Conservation (phyloP, 208 protist species). For the Herpetomonas samuelpessoai region DNA sequence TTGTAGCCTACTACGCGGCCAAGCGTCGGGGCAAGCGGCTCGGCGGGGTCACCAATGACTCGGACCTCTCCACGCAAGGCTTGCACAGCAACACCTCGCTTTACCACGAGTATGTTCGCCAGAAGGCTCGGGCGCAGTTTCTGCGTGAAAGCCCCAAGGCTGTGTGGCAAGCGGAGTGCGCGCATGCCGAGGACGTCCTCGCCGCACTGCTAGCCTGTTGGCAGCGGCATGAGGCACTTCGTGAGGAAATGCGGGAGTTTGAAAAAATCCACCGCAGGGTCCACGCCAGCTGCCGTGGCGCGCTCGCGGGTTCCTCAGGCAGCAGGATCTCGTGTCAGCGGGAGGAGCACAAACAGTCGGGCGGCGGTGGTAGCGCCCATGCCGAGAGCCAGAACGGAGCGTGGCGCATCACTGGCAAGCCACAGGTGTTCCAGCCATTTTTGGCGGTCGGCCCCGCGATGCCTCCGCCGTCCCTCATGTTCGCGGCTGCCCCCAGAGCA, state of each 20-base stretch:
- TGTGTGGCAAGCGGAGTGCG: neutral
- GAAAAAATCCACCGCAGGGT: no score
- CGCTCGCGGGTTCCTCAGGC: neutral
- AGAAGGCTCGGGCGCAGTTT: neutral
- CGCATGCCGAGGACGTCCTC: neutral
- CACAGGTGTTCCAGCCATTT: neutral
- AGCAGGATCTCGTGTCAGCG: no score
- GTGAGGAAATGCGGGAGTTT: constrained; percentile 2
- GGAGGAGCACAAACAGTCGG: no score
- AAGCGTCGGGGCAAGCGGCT: neutral
- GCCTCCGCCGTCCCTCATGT: neutral
- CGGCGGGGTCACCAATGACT: neutral
- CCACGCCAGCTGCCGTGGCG: neutral
- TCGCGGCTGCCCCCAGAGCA: neutral
- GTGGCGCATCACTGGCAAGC: no score
- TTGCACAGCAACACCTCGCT: neutral
- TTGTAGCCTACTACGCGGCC: neutral
- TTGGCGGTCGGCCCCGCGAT: neutral
- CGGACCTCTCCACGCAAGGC: neutral
- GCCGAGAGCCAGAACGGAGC: no score
- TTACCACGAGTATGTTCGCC: neutral
- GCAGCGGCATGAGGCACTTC: neutral
- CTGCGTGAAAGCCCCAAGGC: neutral
- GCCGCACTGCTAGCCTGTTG: neutral
- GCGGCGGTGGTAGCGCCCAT: no score